phyloP scores from a whole-genome alignment of 192 early-diverging fungal species.

The Linnemannia schmuckeri region DNA sequence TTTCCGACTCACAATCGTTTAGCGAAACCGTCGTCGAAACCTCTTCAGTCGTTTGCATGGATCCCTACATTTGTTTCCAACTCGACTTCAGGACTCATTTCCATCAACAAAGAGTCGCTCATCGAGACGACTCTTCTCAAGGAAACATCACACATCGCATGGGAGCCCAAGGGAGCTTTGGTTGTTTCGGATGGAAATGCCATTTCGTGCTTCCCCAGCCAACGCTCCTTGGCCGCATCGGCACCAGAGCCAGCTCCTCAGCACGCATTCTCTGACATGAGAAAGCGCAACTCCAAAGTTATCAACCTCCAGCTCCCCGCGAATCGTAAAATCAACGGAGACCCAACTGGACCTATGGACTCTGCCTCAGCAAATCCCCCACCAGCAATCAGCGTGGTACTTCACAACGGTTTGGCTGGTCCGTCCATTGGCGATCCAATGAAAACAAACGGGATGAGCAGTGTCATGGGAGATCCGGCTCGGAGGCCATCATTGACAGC shows the following conservation, averaged over 20 bases:
- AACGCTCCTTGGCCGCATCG: conserved; percentile 28
- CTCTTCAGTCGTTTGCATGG: conserved; percentile 65
- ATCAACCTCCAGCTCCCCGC: conserved; percentile 51
- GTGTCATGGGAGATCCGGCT: neutral
- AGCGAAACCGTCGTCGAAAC: conserved; percentile 57
- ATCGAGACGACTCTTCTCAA: conserved; percentile 66
- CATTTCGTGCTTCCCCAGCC: conserved; percentile 50
- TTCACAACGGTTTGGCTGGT: conserved; percentile 14
- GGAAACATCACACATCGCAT: conserved; percentile 64
- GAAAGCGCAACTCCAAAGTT: conserved; percentile 45
- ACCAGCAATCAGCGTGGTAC: conserved; percentile 31
- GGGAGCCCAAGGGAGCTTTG: conserved; percentile 69
- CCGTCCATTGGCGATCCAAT: conserved; percentile 14
- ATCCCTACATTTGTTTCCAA: conserved; percentile 57
- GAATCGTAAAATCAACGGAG: conserved; percentile 28
- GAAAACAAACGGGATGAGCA: conserved; percentile 24
- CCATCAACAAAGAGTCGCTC: conserved; percentile 66
- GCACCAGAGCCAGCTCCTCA: conserved; percentile 42
- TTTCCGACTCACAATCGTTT: neutral
- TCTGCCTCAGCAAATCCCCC: conserved; percentile 3
- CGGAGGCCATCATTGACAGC: conserved; percentile 22
- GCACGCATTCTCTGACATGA: conserved; percentile 44
- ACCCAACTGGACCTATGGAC: conserved; percentile 14
- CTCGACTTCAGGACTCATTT: conserved; percentile 62
- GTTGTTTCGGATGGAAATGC: conserved; percentile 56